Conservation (phyloP, 2,329 filamentous ascomycete species). For the Calonectria fujianensis region DNA sequence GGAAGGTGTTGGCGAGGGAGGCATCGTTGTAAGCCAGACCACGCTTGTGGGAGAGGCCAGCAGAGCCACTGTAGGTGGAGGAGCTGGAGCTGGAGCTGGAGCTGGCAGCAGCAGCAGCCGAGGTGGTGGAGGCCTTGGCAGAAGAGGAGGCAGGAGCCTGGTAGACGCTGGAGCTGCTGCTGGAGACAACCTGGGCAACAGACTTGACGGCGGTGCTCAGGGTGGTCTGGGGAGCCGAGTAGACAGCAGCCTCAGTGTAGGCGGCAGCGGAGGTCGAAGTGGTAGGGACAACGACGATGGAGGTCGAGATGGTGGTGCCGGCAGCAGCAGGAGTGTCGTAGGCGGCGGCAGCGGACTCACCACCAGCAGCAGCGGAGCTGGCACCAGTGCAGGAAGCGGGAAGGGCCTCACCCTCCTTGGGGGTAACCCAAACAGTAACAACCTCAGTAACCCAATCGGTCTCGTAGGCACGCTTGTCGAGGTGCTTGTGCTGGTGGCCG, state of each 20-base stretch:
- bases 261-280: conserved; percentile 31
- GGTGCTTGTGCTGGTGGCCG: conserved; percentile 63
- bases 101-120: conserved; percentile 21
- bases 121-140: conserved; percentile 39
- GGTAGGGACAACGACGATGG: conserved; percentile 24
- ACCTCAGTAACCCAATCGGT: conserved; percentile 65
- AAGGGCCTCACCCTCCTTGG: conserved; percentile 53
- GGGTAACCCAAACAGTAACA: conserved; percentile 63
- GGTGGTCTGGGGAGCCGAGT: conserved; percentile 50
- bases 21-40: conserved; percentile 81
- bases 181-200: conserved; percentile 1
- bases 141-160: conserved; percentile 23
- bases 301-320: conserved; percentile 34
- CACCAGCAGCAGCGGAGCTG: conserved; percentile 32
- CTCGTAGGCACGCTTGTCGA: conserved; percentile 58
- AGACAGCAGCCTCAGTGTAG: conserved; percentile 30
- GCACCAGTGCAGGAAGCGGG: conserved; percentile 46
- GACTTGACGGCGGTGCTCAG: conserved; percentile 53
- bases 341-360: conserved; percentile 39
- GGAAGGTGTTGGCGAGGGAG: conserved; percentile 71
- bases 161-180: conserved; percentile 27
- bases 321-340: conserved; percentile 30
- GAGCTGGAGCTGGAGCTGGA: conserved; percentile 11
- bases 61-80: conserved; percentile 38
- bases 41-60: conserved; percentile 70